A percentile compares a stretch with the other conserved stretches of the same genome.
These are phyloP conservation scores for Leishmania lainsoni DNA, from an alignment of 208 protist species.

Conservation along the genomic window DNA sequence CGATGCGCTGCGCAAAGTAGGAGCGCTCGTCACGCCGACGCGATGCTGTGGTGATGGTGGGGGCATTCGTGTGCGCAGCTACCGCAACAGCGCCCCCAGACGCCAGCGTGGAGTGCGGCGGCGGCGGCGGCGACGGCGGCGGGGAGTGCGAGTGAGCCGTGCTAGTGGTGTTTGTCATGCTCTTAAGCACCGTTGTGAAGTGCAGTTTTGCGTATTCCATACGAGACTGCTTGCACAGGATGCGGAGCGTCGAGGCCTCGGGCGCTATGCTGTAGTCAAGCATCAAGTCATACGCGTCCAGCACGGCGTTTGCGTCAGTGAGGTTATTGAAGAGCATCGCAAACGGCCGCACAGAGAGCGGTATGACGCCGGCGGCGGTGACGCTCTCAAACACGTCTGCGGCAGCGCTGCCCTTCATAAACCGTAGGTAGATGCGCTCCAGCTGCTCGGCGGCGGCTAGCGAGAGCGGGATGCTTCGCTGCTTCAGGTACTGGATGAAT, in stretches of 20 bases:
- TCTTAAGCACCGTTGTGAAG: constrained; percentile 56
- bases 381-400: constrained; percentile 67
- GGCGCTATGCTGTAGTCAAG: constrained; percentile 85
- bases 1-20: constrained; percentile 75
- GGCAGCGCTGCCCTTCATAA: constrained; percentile 74
- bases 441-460: constrained; percentile 47
- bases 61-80: not conserved
- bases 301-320: constrained; percentile 39
- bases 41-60: constrained; percentile 24
- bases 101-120: constrained; percentile 19
- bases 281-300: constrained; percentile 90
- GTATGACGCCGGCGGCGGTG: constrained; percentile 57
- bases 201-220: constrained; percentile 69
- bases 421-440: constrained; percentile 66
- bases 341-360: constrained; percentile 77
- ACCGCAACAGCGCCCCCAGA: not conserved
- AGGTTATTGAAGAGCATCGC: constrained; percentile 84
- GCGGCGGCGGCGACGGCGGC: constrained; percentile 20
- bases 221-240: constrained; percentile 81
- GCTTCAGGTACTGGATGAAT: constrained; percentile 50
- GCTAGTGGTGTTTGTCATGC: constrained; percentile 13
- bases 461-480: constrained; percentile 48
- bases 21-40: constrained; percentile 61
- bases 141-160: not conserved
- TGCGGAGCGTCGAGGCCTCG: constrained; percentile 73